Conservation (phyloP, 2,329 filamentous ascomycete genomes). For the Sporothrix dimorphospora region DNA sequence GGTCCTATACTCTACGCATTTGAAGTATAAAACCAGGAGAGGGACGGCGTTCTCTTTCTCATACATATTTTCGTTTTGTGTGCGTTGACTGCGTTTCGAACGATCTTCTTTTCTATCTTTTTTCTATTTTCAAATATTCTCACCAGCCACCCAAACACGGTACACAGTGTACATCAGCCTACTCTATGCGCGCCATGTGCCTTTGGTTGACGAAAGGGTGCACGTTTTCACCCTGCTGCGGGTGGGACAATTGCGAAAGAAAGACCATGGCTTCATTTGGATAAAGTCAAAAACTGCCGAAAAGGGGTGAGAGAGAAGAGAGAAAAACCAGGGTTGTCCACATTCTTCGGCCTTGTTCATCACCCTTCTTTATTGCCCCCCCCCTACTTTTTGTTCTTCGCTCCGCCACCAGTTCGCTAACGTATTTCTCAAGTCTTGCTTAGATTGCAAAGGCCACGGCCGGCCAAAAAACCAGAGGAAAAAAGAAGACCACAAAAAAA, state of each 20-base stretch:
- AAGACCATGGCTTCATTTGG: background rate
- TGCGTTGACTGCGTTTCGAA: too few relatives aligned
- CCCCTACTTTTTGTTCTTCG: background rate
- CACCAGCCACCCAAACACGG: background rate
- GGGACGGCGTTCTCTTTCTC: too few relatives aligned
- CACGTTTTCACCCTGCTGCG: background rate
- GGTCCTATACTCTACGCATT: background rate
- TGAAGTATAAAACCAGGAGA: background rate
- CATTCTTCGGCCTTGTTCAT: background rate
- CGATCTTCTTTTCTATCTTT: background rate
- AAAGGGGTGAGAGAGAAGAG: background rate
- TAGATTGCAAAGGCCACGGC: background rate
- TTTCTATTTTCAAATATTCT: background rate
- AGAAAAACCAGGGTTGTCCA: slow-evolving; percentile 13
- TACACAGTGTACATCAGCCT: background rate
- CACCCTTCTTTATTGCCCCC: background rate
- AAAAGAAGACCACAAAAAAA: background rate
- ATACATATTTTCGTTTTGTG: too few relatives aligned
- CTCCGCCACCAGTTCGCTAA: background rate
- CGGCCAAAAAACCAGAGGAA: background rate
- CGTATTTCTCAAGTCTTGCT: background rate
- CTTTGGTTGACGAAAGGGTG: background rate
- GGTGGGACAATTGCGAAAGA: background rate
- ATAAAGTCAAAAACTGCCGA: slow-evolving; percentile 6
- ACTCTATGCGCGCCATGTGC: background rate